Conservation (phyloP, 1,284 basidiomycete genomes). For the Rhodotorula glutinis region DNA sequence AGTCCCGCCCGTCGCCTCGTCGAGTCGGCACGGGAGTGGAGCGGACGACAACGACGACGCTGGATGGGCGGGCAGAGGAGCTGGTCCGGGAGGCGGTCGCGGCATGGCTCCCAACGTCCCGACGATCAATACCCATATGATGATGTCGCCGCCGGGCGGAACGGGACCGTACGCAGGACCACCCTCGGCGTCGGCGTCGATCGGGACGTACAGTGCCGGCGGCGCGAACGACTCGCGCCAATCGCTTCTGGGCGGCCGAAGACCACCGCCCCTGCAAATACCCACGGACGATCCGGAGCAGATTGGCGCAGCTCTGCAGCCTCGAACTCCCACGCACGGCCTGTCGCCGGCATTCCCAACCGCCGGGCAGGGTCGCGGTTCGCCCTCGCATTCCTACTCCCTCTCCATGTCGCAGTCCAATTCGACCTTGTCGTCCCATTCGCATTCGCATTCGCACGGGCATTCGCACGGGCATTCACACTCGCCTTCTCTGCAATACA, state of each 20-base stretch:
- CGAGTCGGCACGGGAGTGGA: neutral
- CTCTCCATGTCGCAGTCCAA: constrained; percentile 10
- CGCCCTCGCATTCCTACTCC: constrained; percentile 2
- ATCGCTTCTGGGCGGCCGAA: neutral
- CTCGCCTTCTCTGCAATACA: neutral
- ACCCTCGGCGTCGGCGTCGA: neutral
- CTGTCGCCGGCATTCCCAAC: neutral
- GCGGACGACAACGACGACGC: neutral
- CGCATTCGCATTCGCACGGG: constrained; percentile 16
- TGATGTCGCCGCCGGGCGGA: neutral
- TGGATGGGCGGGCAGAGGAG: neutral
- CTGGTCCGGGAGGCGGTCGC: neutral
- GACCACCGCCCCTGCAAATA: neutral
- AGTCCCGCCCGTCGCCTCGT: neutral
- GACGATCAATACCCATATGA: neutral
- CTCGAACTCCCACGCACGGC: neutral
- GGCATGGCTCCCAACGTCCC: neutral
- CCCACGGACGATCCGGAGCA: neutral
- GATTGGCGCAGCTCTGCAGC: neutral
- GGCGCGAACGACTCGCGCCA: neutral
- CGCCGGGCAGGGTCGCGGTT: neutral
- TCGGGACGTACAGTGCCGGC: neutral
- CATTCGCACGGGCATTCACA: constrained; percentile 13
- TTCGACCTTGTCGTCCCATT: constrained; percentile 17
- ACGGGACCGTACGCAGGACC: neutral